These are phyloP conservation scores for Verticillium tricorpus DNA, from an alignment of 2,329 filamentous ascomycete species.

Conservation along the genomic window DNA sequence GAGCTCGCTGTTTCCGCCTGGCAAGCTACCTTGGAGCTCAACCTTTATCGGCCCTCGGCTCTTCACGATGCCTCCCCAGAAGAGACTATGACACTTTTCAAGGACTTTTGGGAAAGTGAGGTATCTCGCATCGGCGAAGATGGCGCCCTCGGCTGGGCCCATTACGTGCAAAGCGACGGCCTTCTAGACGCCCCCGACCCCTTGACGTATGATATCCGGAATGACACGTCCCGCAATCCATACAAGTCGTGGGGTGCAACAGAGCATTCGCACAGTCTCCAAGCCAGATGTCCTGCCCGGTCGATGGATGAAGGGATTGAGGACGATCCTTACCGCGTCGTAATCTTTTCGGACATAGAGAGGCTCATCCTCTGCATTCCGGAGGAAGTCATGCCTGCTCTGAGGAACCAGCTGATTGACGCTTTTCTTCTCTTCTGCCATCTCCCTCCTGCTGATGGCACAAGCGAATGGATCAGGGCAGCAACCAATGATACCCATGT, in stretches of 20 bases:
- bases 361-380: conserved; percentile 55
- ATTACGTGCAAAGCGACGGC: conserved; percentile 35
- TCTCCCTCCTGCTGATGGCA: conserved; percentile 46
- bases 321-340: conserved; percentile 77
- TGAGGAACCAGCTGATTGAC: conserved; percentile 53
- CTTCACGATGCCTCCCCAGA: conserved; percentile 15
- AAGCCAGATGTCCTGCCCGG: conserved; percentile 61
- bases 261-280: conserved; percentile 47
- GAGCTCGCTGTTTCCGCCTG: conserved; percentile 76
- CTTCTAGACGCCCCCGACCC: conserved; percentile 37
- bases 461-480: conserved; percentile 21
- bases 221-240: conserved; percentile 30
- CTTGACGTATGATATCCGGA: conserved; percentile 15
- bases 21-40: conserved; percentile 76
- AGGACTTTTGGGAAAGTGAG: conserved; percentile 85
- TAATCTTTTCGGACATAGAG: conserved; percentile 74
- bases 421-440: conserved; percentile 66
- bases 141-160: conserved; percentile 65
- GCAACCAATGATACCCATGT: conserved; percentile 21
- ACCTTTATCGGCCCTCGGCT: conserved; percentile 51
- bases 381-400: conserved; percentile 19
- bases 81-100: conserved; percentile 40
- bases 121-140: conserved; percentile 71
- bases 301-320: conserved; percentile 70
- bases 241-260: conserved; percentile 47